Base-by-base conservation (phyloP, 108 stramenopile genomes). In the Cyclostephanos tholiformis region DNA sequence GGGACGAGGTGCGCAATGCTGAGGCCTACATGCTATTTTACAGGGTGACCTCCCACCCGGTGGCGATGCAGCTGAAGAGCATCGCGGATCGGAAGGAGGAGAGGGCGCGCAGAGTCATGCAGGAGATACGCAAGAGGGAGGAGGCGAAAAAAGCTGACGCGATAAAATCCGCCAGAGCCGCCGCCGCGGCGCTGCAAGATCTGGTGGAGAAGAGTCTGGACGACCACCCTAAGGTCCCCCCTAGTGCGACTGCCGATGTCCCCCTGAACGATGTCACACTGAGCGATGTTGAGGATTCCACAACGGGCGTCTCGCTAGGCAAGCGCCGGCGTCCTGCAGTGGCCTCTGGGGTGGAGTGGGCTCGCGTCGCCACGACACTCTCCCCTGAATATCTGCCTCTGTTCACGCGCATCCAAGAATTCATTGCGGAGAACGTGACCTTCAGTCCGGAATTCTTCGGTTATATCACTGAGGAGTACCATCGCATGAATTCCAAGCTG, bases 21-120 rank as follows among this genome's bases (percentile, higher is more conserved):
- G 91, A 95, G 84, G 94, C 94, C 9, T 95, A 95, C 83, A 95
- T 95, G 90, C 75, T 95, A 35, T 95, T 95, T 66, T 95, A 95
- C 64, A 84, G 91, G 32, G 90, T 95, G 36, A 89, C 90, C 6
- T 85, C 89, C 55, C 94, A 95, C 69, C 91, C 94, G 2, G 84
- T 92, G 41, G 78, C 87, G 29, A 75, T 77, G 50, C 55, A 80
- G 26, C 79, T 95, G 50, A 71, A 58, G 67, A 74, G 56, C 22
- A 58, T 55, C 6, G 61, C 46, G 25, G 72, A 75, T 20, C 60
- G n/a, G 29, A 73, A 79, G 59, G 79, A 71, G 32, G 36, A 63
- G 0, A 22, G 29, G 29, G 67, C 74, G 22, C 61, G 67, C 38
- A 62, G 30, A 36, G n/a, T 66, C 16, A 43, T 64, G 57, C 57